Evolutionary conservation across 306 rosid species (phyloP).

Genomic region (Gynostemma pentaphyllum): DNA sequence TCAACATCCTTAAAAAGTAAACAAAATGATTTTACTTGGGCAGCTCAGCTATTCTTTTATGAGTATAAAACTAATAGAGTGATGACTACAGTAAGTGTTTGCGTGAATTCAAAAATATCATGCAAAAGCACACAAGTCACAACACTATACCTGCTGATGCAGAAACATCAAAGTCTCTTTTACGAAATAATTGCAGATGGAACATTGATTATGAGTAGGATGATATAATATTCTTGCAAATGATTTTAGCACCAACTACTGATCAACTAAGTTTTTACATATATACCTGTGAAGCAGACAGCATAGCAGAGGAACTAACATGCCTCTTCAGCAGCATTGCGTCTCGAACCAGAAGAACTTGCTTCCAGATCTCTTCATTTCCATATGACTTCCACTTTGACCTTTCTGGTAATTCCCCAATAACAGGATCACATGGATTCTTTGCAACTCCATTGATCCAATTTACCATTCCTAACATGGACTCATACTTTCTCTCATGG

Average conservation of each 20-base stretch:
- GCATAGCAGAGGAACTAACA: conserved; percentile 26
- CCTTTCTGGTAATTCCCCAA: conserved; percentile 44
- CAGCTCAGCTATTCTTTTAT: not conserved
- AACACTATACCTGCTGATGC: not conserved
- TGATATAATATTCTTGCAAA: not conserved
- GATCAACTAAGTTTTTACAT: not conserved
- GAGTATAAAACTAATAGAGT: not conserved
- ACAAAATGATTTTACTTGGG: not conserved
- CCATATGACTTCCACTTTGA: conserved; percentile 44
- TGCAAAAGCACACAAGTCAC: not conserved
- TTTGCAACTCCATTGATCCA: conserved; percentile 48
- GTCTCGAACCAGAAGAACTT: conserved; percentile 51
- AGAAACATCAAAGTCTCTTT: not conserved
- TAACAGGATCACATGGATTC: conserved; percentile 48
- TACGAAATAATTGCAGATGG: not conserved
- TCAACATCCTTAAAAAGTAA: not conserved
- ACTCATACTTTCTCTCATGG: conserved; percentile 32
- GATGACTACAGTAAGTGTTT: no score
- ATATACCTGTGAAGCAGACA: conserved; percentile 47
- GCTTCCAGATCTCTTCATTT: conserved; percentile 46
- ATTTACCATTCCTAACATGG: conserved; percentile 24
- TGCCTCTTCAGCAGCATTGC: conserved; percentile 30
- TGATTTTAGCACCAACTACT: not conserved
- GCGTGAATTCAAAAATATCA: no score
- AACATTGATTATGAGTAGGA: not conserved